Evolutionary conservation across 140 eudicot genomes (phyloP), one percentile per base, ranked within the genome.

Genomic region (Senecio squalidus): DNA sequence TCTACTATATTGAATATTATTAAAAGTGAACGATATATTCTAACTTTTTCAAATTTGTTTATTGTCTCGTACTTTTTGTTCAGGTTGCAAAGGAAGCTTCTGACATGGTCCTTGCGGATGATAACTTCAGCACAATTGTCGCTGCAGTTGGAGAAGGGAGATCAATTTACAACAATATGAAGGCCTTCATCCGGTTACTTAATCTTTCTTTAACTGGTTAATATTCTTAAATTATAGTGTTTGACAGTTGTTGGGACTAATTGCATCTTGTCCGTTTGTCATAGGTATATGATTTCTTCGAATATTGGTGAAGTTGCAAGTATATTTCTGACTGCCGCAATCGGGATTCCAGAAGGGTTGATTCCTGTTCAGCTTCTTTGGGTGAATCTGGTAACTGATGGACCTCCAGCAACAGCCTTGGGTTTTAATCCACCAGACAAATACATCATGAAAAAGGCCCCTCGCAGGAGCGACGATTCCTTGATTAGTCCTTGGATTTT

Each of bases 21-120:
- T 10, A 13, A 9, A n/a, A 6, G 9, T 36, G 15, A 36, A n/a
- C n/a, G 43, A 36, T 36, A 36, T 36, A 33, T 23, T 6, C 16
- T 7, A 7, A 10, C 3, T 9, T 39, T 8, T 6, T 28, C 7
- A 11, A 30, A 13, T 36, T 36, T 36, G 13, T 36, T 13, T 4
- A 36, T 36, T n/a, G n/a, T 36, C 43, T 36, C 13, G 43, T 9
- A 36, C 13, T n/a, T 36, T 27, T 23, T 41, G 48, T 55, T 6
- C 76, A 92, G 98, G 98, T 92, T 47, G 99, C 99, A 29, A 92
- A 92, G 70, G 96, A 92, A 76, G 96, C 96, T 55, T 83, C 96
- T 41, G 96, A 87, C 76, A 87, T 87, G 96, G 94, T 87, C 28
- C 69, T 87, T 49, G 96, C 96, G 36, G 96, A 88, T 68, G 96